phyloP scores from a whole-genome alignment of 176 grass and related monocot genomes.

The maize (Zea mays) region DNA sequence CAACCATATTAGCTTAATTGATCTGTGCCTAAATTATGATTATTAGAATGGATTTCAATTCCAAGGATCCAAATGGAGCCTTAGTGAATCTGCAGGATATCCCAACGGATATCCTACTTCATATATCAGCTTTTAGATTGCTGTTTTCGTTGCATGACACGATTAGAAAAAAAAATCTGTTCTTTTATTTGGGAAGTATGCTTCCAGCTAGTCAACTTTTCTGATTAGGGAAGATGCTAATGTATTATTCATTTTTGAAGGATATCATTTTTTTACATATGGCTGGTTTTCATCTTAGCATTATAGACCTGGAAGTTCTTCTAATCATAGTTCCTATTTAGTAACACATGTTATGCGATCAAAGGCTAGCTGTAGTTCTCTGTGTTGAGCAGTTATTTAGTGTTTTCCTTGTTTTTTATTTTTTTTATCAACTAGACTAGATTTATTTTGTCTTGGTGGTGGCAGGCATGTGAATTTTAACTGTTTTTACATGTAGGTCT shows the following conservation, averaged over 20 bases:
- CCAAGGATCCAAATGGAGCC: too few relatives aligned
- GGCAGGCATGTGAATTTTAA: conserved; percentile 16
- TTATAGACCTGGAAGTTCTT: conserved; percentile 20
- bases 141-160: conserved; percentile 23
- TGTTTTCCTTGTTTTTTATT: not conserved
- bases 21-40: too few relatives aligned
- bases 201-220: not conserved
- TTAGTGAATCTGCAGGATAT: not conserved
- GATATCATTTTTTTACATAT: not conserved
- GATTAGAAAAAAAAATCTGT: not conserved
- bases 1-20: too few relatives aligned
- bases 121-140: conserved; percentile 9
- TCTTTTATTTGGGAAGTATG: not conserved
- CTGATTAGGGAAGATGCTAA: conserved; percentile 24
- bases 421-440: not conserved
- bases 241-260: conserved; percentile 1
- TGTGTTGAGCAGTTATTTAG: not conserved
- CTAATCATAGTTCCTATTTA: conserved; percentile 24
- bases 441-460: conserved; percentile 20
- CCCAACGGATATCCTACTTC: not conserved
- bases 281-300: conserved; percentile 22
- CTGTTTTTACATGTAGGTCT: conserved; percentile 65
- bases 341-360: conserved; percentile 16
- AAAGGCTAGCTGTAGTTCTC: conserved; percentile 11
- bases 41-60: too few relatives aligned